These are phyloP conservation scores for Diaporthe vaccinii DNA, from an alignment of 2,329 filamentous ascomycete genomes.

Conservation along the genomic window DNA sequence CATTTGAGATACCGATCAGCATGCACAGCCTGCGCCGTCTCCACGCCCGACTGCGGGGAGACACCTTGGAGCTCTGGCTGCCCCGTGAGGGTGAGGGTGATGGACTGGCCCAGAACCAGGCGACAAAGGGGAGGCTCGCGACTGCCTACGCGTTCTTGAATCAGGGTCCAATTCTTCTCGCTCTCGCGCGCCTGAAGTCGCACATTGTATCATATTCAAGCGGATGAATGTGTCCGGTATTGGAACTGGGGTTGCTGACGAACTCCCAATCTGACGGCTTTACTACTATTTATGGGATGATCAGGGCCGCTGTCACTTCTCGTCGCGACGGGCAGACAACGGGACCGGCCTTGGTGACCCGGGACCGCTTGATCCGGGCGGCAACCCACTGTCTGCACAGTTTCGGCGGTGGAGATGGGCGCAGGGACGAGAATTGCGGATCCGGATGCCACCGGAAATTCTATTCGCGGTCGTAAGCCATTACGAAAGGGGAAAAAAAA, in stretches of 20 bases:
- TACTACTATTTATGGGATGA: not conserved
- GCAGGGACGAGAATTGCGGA: not conserved
- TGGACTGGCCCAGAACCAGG: not conserved
- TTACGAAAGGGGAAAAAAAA: not conserved
- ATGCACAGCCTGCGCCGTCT: conserved; percentile 9
- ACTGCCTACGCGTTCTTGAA: not conserved
- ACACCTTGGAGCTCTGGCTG: not conserved
- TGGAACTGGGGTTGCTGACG: not conserved
- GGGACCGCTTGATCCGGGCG: not conserved
- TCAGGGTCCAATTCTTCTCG: not conserved
- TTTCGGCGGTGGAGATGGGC: conserved; percentile 6
- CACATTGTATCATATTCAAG: not conserved
- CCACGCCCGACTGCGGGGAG: conserved; percentile 11
- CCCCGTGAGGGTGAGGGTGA: not conserved
- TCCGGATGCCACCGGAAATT: conserved; percentile 4
- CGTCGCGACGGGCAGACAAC: not conserved
- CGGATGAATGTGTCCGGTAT: not conserved
- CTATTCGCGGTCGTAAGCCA: not conserved
- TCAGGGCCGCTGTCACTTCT: not conserved
- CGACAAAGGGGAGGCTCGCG: not conserved
- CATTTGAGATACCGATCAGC: conserved; percentile 18
- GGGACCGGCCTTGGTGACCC: not conserved
- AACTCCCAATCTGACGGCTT: not conserved
- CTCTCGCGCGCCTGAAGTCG: not conserved
- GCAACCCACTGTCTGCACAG: not conserved